Base-by-base conservation (phyloP, 2,329 filamentous ascomycete genomes). In the Metarhizium humberi region DNA sequence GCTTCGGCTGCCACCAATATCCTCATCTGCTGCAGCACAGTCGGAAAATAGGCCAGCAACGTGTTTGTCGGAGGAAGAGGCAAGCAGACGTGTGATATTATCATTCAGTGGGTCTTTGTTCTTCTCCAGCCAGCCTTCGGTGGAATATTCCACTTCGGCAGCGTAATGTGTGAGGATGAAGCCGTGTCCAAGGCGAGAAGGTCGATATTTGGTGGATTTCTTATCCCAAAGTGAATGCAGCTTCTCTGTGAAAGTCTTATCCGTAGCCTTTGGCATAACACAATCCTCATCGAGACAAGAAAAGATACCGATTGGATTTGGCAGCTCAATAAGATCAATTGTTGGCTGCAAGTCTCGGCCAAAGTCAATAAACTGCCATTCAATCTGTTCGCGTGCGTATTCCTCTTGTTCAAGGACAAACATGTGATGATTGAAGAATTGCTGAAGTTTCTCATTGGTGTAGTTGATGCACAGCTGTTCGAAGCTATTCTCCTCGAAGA, bases 401-500 rank as follows among this genome's bases (percentile, higher is more conserved):
- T 99, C 94, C 70, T 99, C 94, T 66, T 99, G 94, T 69, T 99
- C 94, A 7, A 99, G 78, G 10, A 99, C 94, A 67, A 99, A 99
- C 94, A 99, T 99, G 75, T 99, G 95, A 68, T 99, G 94, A 66
- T 99, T 99, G 81, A 99, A 99, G 71, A 99, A 99, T 63, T 99
- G 94, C 67, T 99, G 94, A 6, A 99, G 82, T 71, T 96, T 99
- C 71, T 99, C 94, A 72, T 99, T 99, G 58, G 95, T 97, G 73
- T 99, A 99, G 73, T 99, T 99, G 79, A 99, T 99, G 76, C 94
- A 99, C 6, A 99, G 80, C 71, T 99, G 94, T 70, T 99, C 94
- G 66, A 99, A 99, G 75, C 92, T 96, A 75, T 99, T 99, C 65
- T 90, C 83, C 63, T 99, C 92, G 64, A 99, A 99, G 57, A 99